Conservation (phyloP, 805 yeast species). For the Saturnispora diversa region DNA sequence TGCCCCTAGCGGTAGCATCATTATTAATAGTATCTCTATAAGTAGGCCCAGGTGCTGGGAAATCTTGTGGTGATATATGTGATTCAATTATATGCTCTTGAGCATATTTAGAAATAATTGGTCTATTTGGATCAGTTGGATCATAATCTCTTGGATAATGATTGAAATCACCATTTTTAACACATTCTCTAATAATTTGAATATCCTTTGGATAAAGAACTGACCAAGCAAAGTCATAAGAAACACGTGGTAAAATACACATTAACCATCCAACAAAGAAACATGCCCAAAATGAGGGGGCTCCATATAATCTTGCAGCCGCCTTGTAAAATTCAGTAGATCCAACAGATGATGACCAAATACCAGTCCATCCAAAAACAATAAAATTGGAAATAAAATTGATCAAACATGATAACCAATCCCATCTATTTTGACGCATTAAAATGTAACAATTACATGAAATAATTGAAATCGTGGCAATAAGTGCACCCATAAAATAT, state of each 20-base stretch:
- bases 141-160: conserved; percentile 63
- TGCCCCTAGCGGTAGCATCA: conserved; percentile 31
- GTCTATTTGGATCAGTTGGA: conserved; percentile 71
- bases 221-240: conserved; percentile 47
- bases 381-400: conserved; percentile 50
- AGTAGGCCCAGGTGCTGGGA: conserved; percentile 14
- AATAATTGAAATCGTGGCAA: conserved; percentile 57
- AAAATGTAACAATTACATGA: conserved; percentile 61
- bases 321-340: conserved; percentile 60
- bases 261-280: conserved; percentile 52
- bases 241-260: conserved; percentile 62
- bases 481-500: conserved; percentile 61
- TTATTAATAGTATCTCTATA: conserved; percentile 31
- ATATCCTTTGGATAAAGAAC: conserved; percentile 55
- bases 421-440: conserved; percentile 73
- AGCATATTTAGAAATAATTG: conserved; percentile 41
- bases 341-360: conserved; percentile 52
- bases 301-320: conserved; percentile 56
- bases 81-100: conserved; percentile 27
- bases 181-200: conserved; percentile 69
- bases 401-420: conserved; percentile 57
- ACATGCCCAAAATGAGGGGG: conserved; percentile 60
- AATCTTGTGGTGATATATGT: conserved; percentile 14
- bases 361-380: conserved; percentile 70
- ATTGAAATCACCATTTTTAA: conserved; percentile 55